A percentile compares a stretch with the other conserved stretches of the same genome.
Evolutionary conservation across 768 basidiomycete species (phyloP).

Genomic region (Pleurotus platypus): DNA sequence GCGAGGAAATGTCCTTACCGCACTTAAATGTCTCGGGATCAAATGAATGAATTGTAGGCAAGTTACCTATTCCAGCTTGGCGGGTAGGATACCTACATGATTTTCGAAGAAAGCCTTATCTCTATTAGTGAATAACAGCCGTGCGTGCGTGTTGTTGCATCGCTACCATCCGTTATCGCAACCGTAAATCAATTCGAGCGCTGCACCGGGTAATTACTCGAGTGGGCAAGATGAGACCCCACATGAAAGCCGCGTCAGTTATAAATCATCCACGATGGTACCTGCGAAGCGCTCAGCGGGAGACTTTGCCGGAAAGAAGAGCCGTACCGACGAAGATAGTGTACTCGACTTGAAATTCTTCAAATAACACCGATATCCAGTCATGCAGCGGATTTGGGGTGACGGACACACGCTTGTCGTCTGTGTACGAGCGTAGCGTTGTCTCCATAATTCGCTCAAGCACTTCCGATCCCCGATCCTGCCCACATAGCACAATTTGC

Average conservation of each 20-base stretch:
- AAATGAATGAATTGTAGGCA: too few relatives aligned
- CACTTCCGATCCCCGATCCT: neutral
- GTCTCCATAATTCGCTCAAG: neutral
- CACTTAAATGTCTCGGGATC: too few relatives aligned
- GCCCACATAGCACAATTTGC: conserved; percentile 22
- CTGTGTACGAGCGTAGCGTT: neutral
- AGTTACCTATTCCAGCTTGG: too few relatives aligned
- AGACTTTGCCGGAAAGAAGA: neutral
- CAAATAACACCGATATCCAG: neutral
- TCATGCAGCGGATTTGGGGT: neutral
- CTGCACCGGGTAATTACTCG: too few relatives aligned
- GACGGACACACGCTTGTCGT: neutral
- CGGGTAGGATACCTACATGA: too few relatives aligned
- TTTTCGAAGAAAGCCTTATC: too few relatives aligned
- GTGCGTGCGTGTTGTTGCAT: too few relatives aligned
- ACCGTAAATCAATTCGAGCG: too few relatives aligned
- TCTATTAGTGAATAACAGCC: too few relatives aligned
- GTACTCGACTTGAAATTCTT: neutral
- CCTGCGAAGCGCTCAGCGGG: neutral
- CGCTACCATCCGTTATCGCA: too few relatives aligned
- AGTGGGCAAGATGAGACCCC: too few relatives aligned
- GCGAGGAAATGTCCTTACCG: too few relatives aligned
- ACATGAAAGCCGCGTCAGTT: neutral
- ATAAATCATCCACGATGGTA: neutral
- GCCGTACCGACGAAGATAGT: neutral